phyloP scores from a whole-genome alignment of 164 flowering plant species.

The Malania oleifera region DNA sequence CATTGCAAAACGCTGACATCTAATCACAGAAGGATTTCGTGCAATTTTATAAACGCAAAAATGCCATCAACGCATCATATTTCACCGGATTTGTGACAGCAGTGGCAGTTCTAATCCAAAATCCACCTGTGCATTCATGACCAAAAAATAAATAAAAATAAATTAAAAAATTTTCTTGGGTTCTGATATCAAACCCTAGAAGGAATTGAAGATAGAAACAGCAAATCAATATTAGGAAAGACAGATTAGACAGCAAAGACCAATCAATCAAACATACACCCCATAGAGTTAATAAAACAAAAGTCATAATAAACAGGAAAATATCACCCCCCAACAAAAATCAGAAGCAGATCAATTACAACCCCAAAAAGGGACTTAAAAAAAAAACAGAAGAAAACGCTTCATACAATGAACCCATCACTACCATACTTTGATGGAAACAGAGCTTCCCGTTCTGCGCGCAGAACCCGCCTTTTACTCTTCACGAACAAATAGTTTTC shows the following conservation, averaged over 20 bases:
- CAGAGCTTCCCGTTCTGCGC: not conserved
- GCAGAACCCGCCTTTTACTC: conserved; percentile 7
- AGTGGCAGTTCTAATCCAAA: conserved; percentile 6
- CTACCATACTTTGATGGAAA: conserved; percentile 7
- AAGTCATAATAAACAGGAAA: conserved; percentile 6
- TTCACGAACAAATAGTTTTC: conserved; percentile 18
- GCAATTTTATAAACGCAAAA: not conserved
- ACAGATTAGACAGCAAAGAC: conserved; percentile 12
- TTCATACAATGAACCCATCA: conserved; percentile 6
- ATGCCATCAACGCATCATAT: not conserved
- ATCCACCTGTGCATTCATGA: not conserved
- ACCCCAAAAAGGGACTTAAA: not conserved
- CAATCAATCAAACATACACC: conserved; percentile 26
- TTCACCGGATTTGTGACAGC: conserved; percentile 3
- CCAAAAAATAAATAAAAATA: too few species aligned
- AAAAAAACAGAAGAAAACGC: not conserved
- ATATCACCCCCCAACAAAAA: conserved; percentile 1
- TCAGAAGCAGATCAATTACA: conserved; percentile 13
- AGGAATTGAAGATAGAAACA: not conserved
- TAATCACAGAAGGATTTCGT: conserved; percentile 5
- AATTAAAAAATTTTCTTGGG: too few species aligned
- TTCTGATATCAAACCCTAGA: conserved; percentile 17
- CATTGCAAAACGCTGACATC: not conserved
- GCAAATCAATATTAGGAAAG: conserved; percentile 14
- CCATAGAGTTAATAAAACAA: conserved; percentile 10